phyloP scores from a whole-genome alignment of 1,284 basidiomycete genomes.

The Entoloma clypeatum region DNA sequence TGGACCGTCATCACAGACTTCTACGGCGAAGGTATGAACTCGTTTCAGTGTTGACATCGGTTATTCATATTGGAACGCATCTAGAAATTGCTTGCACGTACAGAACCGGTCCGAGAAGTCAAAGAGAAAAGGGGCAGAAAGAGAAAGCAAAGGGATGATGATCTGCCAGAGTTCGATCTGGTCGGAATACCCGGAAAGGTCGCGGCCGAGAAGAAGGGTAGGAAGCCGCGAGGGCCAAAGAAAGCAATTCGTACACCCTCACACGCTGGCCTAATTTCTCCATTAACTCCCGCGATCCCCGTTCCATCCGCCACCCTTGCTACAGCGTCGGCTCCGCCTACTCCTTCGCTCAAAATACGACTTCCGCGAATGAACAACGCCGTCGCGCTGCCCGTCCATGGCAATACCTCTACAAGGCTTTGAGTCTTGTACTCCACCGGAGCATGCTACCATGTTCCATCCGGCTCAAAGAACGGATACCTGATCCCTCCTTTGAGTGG shows the following conservation, averaged over 20 bases:
- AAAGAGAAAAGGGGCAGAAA: constrained; percentile 42
- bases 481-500: too few species aligned
- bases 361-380: constrained; percentile 44
- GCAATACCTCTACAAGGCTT: constrained; percentile 21
- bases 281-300: constrained; percentile 17
- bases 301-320: constrained; percentile 18
- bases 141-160: constrained; percentile 45
- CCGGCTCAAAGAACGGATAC: neutral
- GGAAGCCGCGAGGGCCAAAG: constrained; percentile 21
- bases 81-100: too few species aligned
- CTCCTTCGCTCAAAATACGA: constrained; percentile 55
- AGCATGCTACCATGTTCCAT: neutral
- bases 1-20: constrained; percentile 19
- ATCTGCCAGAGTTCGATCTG: constrained; percentile 22
- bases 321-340: constrained; percentile 30
- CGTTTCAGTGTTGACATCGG: constrained; percentile 22
- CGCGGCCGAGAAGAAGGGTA: constrained; percentile 30
- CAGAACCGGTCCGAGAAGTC: constrained; percentile 26
- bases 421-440: constrained; percentile 7
- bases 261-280: constrained; percentile 22
- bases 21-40: constrained; percentile 20
- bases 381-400: constrained; percentile 18
- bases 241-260: constrained; percentile 30
- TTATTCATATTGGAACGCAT: constrained; percentile 14
- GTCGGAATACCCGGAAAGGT: constrained; percentile 17